A percentile compares a stretch with the other conserved stretches of the same genome.
These are phyloP conservation scores for Penicillium riverlandense DNA, from an alignment of 495 filamentous ascomycete genomes.

Conservation along the genomic window DNA sequence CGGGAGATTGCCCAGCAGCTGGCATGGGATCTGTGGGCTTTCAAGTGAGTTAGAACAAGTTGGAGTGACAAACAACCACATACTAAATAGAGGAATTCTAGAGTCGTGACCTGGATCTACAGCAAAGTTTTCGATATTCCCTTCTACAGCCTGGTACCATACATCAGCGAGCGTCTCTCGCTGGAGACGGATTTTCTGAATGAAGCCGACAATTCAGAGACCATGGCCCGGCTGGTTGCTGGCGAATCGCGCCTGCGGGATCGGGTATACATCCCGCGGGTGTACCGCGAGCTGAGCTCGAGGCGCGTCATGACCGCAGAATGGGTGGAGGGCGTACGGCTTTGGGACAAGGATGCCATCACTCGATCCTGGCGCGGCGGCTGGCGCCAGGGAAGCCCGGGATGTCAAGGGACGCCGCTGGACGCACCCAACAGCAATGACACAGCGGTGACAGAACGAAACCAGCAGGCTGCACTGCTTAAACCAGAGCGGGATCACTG, in stretches of 20 bases:
- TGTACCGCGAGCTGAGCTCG: constrained; percentile 75
- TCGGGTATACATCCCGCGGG: constrained; percentile 79
- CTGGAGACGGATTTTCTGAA: constrained; percentile 92
- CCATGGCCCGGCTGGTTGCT: constrained; percentile 70
- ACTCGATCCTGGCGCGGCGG: constrained; percentile 69
- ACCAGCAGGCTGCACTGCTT: constrained; percentile 42
- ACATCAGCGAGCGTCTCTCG: constrained; percentile 76
- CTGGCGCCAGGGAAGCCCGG: constrained; percentile 65
- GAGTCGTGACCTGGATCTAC: constrained; percentile 69
- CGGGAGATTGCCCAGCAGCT: constrained; percentile 85
- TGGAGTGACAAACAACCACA: no score
- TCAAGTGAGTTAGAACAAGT: constrained; percentile 54
- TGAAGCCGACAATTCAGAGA: constrained; percentile 81
- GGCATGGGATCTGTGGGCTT: constrained; percentile 89
- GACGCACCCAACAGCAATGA: constrained; percentile 31
- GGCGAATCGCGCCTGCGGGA: constrained; percentile 69
- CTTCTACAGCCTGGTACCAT: constrained; percentile 80
- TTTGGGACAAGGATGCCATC: constrained; percentile 83
- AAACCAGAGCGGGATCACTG: constrained; percentile 78
- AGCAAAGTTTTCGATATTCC: constrained; percentile 81
- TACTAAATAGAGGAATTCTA: constrained; percentile 13
- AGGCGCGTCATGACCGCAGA: constrained; percentile 88
- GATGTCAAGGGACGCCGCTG: constrained; percentile 62
- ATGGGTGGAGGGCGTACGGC: constrained; percentile 89
- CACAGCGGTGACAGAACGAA: constrained; percentile 6